Evolutionary conservation across 495 filamentous ascomycete species (phyloP), one percentile per base, ranked within the genome.

Genomic region (Staphylotrichum tortipilum): DNA sequence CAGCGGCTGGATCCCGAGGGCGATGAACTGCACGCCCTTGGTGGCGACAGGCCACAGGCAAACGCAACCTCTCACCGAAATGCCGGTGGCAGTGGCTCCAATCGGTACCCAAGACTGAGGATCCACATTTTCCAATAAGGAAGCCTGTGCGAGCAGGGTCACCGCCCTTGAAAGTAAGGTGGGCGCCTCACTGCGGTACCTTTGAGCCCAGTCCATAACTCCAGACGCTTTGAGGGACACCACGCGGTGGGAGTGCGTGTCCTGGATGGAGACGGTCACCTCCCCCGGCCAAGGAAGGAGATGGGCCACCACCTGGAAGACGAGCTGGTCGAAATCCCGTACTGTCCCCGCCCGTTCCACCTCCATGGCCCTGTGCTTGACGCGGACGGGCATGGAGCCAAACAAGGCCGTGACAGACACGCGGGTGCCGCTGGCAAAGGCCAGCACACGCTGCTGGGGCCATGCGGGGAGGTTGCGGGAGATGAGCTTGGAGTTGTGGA

Each of bases 311-410:
- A 88, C 56, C 3, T 62, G 57, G 35, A 70, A 75, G 56, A 76
- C 78, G 21, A 96, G 67, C 2, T 69, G 65, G 12, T 86, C 79
- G 83, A 88, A 91, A 44, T 85, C 77, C 46, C 65, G 75, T 22
- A 54, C 50, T 21, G 65, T 63, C 2, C 57, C 60, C 9, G 60
- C 43, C 30, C 76, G 76, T 24, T 89, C 84, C 3, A 80, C 50
- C 37, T 84, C 78, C 10, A 75, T 67, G 2, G 71, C 69, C 56
- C 89, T 77, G 58, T 85, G 86, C 66, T 92, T 95, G 18, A 96
- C 83, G n/a, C 94, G 84, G 10, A 98, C 92, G 2, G 92, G 92
- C 83, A 98, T 89, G 41, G 88, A 89, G 2, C 91, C 92, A 66
- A 96, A 97, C 11, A 98, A 72, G 59, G 95, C 86, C 52, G 86